phyloP scores from a whole-genome alignment of 768 basidiomycete genomes.

The Boletus vinaceobasis region DNA sequence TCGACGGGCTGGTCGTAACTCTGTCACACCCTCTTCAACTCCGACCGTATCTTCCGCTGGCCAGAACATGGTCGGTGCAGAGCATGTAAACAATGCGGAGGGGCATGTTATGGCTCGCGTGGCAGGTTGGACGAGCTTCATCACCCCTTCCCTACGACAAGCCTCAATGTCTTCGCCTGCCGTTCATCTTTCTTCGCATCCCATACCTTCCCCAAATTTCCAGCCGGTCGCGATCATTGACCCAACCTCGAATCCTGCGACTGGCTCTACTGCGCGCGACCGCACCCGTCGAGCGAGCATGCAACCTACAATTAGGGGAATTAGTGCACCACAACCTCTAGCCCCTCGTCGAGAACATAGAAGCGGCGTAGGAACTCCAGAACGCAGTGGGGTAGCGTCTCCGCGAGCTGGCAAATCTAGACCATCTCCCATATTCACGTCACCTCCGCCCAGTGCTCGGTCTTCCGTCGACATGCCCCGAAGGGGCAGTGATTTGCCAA shows the following conservation, averaged over 20 bases:
- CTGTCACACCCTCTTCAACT: slow-evolving; percentile 37
- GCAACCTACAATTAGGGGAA: slow-evolving; percentile 35
- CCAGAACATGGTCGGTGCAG: slow-evolving; percentile 20
- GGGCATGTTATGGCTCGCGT: slow-evolving; percentile 39
- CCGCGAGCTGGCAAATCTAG: slow-evolving; percentile 32
- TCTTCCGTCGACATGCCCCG: slow-evolving; percentile 36
- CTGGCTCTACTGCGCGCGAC: slow-evolving; percentile 47
- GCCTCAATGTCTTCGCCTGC: slow-evolving; percentile 76
- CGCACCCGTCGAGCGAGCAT: slow-evolving; percentile 41
- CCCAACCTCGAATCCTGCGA: slow-evolving; percentile 44
- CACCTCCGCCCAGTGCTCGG: slow-evolving; percentile 26
- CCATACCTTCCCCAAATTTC: slow-evolving; percentile 51
- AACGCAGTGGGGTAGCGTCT: slow-evolving; percentile 30
- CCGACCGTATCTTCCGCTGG: slow-evolving; percentile 35
- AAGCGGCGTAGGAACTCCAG: slow-evolving; percentile 20
- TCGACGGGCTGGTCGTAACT: slow-evolving; percentile 41
- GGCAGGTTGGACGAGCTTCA: slow-evolving; percentile 56
- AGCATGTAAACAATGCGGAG: slow-evolving; percentile 37
- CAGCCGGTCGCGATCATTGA: slow-evolving; percentile 45
- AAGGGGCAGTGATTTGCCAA: slow-evolving; percentile 38
- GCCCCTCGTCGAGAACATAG: slow-evolving; percentile 32
- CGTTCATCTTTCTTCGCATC: slow-evolving; percentile 59
- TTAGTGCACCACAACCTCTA: slow-evolving; percentile 40
- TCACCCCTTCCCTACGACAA: slow-evolving; percentile 62
- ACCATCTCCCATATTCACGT: slow-evolving; percentile 31